A percentile compares a stretch with the other conserved stretches of the same genome.
These are phyloP conservation scores for Daedaleopsis nitida DNA, from an alignment of 768 basidiomycete genomes.

Conservation along the genomic window DNA sequence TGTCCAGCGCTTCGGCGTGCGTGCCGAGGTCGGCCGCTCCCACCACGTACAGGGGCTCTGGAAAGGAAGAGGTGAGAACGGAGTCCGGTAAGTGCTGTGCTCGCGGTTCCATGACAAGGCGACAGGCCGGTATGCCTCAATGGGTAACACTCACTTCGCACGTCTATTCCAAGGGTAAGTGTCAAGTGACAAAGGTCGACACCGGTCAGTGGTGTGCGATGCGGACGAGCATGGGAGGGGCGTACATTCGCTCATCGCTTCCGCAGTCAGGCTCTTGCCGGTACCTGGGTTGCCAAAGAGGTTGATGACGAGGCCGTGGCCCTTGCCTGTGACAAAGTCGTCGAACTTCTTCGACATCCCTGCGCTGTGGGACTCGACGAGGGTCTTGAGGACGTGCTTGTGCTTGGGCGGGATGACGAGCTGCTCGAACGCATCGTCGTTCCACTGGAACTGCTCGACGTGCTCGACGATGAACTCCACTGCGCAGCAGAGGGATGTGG, in stretches of 20 bases:
- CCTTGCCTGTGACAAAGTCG: conserved; percentile 40
- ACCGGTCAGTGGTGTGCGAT: neutral
- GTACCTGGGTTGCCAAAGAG: conserved; percentile 36
- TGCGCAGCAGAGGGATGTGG: conserved; percentile 22
- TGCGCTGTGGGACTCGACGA: conserved; percentile 32
- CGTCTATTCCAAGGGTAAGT: conserved; percentile 12
- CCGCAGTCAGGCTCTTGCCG: conserved; percentile 37
- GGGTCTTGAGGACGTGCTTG: conserved; percentile 30
- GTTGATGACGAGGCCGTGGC: conserved; percentile 37
- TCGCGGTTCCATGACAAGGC: neutral
- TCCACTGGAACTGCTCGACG: conserved; percentile 47
- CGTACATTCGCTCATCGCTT: conserved; percentile 39
- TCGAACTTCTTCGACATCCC: conserved; percentile 28
- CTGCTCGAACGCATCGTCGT: conserved; percentile 33
- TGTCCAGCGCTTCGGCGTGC: conserved; percentile 33
- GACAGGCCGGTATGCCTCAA: too few species aligned
- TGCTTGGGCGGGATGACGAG: conserved; percentile 35
- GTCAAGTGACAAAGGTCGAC: neutral
- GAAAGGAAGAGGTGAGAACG: too few species aligned
- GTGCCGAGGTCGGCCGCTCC: conserved; percentile 39
- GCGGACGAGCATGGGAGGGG: neutral
- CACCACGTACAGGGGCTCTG: conserved; percentile 37
- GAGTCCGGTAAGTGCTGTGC: neutral
- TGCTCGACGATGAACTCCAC: conserved; percentile 64
- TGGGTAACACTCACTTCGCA: conserved; percentile 22